Conservation (phyloP, 2,329 filamentous ascomycete genomes). For the Trichoderma sp. region DNA sequence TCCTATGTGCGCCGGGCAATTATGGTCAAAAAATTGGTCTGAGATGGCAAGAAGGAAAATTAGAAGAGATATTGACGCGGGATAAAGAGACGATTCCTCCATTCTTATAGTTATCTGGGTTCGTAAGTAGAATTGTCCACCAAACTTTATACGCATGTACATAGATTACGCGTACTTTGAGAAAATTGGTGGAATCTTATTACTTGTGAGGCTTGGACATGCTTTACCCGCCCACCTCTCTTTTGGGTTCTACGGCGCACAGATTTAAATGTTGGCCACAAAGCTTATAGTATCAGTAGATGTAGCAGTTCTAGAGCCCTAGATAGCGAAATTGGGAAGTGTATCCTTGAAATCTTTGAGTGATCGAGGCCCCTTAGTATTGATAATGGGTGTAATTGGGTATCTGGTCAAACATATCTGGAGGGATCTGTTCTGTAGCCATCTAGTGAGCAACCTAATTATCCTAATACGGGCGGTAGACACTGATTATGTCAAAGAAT, state of each 20-base stretch:
- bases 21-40: neutral
- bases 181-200: neutral
- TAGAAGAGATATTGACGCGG: neutral
- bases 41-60: neutral
- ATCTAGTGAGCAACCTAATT: too few species aligned
- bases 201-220: neutral
- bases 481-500: too few species aligned
- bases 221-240: neutral
- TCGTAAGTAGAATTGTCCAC: neutral
- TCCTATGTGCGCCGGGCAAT: neutral
- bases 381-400: too few species aligned
- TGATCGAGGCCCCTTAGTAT: too few species aligned
- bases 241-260: neutral
- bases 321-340: too few species aligned
- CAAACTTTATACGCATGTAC: neutral
- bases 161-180: neutral
- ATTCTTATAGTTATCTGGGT: neutral
- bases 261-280: neutral
- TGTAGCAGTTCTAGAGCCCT: too few species aligned
- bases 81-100: neutral
- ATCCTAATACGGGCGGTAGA: too few species aligned
- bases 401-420: too few species aligned
- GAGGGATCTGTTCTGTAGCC: too few species aligned
- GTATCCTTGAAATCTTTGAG: too few species aligned
- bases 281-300: neutral